A percentile compares a stretch with the other conserved stretches of the same genome.
phyloP scores from a whole-genome alignment of 2,329 filamentous ascomycete species.

The Elsinoe batatas region DNA sequence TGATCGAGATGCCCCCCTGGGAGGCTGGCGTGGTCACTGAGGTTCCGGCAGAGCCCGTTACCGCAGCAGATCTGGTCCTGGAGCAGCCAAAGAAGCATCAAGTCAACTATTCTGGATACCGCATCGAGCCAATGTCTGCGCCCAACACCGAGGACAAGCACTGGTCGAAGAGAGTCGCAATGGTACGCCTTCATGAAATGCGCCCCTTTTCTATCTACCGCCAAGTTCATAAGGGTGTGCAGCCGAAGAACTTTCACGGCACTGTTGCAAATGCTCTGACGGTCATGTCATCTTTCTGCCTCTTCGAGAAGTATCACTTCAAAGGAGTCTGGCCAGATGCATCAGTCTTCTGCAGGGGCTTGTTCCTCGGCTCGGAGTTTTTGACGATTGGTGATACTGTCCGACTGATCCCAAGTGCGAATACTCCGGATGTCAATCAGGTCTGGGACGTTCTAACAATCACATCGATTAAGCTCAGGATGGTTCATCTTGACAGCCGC shows the following conservation, averaged over 20 bases:
- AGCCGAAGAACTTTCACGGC: slow-evolving; percentile 36
- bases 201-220: slow-evolving; percentile 48
- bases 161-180: slow-evolving; percentile 44
- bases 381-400: slow-evolving; percentile 45
- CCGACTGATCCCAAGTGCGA: slow-evolving; percentile 33
- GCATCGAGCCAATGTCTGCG: slow-evolving; percentile 47
- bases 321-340: slow-evolving; percentile 46
- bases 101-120: slow-evolving; percentile 45
- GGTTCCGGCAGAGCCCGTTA: slow-evolving; percentile 34
- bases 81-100: slow-evolving; percentile 31
- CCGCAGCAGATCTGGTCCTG: slow-evolving; percentile 38
- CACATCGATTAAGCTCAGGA: slow-evolving; percentile 42
- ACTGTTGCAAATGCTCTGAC: slow-evolving; percentile 47
- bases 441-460: slow-evolving; percentile 46
- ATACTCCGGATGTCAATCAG: slow-evolving; percentile 13
- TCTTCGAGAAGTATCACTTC: slow-evolving; percentile 45
- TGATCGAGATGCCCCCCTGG: slow-evolving; percentile 37
- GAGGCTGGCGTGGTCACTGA: slow-evolving; percentile 49
- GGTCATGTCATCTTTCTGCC: slow-evolving; percentile 42
- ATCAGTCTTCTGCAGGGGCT: slow-evolving; percentile 42
- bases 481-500: slow-evolving; percentile 39
- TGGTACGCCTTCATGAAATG: slow-evolving; percentile 44
- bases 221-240: slow-evolving; percentile 35
- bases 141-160: slow-evolving; percentile 39
- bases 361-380: slow-evolving; percentile 49